These are phyloP conservation scores for Volvox carteri DNA, from an alignment of 163 green algal genomes.

Conservation along the genomic window DNA sequence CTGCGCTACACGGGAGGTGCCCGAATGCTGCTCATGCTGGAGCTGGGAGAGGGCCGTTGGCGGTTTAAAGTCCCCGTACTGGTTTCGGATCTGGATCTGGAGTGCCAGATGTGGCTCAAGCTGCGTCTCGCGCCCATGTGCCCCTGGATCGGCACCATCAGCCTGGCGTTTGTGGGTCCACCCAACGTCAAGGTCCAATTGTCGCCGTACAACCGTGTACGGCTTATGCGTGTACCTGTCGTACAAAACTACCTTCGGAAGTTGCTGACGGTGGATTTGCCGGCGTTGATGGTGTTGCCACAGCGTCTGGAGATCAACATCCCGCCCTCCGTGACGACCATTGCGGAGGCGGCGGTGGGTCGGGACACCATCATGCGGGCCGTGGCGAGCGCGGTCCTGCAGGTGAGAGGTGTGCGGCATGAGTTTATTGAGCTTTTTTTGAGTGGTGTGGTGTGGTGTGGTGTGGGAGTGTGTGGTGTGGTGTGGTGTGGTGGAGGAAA, in stretches of 20 bases:
- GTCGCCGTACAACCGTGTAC: conserved; percentile 93
- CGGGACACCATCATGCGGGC: conserved; percentile 94
- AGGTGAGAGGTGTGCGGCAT: conserved; percentile 61
- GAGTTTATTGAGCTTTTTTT: background rate
- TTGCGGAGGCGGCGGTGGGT: conserved; percentile 94
- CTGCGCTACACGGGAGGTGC: conserved; percentile 94
- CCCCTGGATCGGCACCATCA: conserved; percentile 93
- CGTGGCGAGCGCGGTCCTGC: conserved; percentile 90
- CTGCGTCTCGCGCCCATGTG: conserved; percentile 92
- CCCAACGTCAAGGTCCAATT: conserved; percentile 95
- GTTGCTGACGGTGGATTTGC: conserved; percentile 94
- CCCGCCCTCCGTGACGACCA: conserved; percentile 85
- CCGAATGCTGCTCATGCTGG: conserved; percentile 95
- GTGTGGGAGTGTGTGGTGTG: too few relatives aligned
- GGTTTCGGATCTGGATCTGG: conserved; percentile 95
- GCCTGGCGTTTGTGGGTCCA: conserved; percentile 90
- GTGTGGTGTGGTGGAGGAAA: too few relatives aligned
- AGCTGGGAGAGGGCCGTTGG: conserved; percentile 83
- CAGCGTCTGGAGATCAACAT: conserved; percentile 93
- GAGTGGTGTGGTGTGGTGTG: background rate
- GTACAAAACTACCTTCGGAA: conserved; percentile 92
- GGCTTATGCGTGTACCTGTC: conserved; percentile 93
- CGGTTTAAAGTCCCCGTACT: conserved; percentile 92
- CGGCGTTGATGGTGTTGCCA: conserved; percentile 94
- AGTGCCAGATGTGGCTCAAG: conserved; percentile 96